phyloP scores from a whole-genome alignment of 208 protist species.

The Leishmania braziliensis region DNA sequence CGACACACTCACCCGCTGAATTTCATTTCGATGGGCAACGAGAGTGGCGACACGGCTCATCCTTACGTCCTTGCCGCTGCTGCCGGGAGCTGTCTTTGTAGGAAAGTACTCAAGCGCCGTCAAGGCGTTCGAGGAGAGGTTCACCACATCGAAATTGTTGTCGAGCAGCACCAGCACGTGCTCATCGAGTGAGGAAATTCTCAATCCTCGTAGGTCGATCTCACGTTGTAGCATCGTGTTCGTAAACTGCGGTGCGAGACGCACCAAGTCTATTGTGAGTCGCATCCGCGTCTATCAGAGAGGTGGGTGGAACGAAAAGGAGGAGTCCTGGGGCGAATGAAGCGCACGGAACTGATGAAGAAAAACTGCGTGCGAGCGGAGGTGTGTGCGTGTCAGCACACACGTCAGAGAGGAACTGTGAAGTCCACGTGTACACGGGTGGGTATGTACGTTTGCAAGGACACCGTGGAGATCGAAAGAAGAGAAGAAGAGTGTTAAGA shows the following conservation, averaged over 20 bases:
- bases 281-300: conserved; percentile 49
- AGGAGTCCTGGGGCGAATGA: not conserved
- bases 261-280: conserved; percentile 72
- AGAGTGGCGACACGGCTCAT: conserved; percentile 76
- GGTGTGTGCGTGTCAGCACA: not conserved
- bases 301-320: not conserved
- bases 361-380: conserved; percentile 6
- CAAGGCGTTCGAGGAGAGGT: conserved; percentile 80
- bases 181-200: conserved; percentile 81
- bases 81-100: not conserved
- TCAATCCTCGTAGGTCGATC: conserved; percentile 82
- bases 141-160: conserved; percentile 87
- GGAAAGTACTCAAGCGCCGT: conserved; percentile 84
- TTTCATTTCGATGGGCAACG: conserved; percentile 77
- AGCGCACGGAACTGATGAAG: not conserved
- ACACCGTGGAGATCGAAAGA: not conserved
- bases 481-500: not conserved
- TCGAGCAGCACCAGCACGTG: conserved; percentile 61
- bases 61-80: conserved; percentile 13
- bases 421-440: not conserved
- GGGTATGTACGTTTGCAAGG: not conserved
- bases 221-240: conserved; percentile 85
- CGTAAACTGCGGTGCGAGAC: conserved; percentile 84
- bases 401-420: not conserved
- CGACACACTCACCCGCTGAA: conserved; percentile 77